Base-by-base conservation (phyloP, 1,284 basidiomycete species). In the Microbotryum violaceum region DNA sequence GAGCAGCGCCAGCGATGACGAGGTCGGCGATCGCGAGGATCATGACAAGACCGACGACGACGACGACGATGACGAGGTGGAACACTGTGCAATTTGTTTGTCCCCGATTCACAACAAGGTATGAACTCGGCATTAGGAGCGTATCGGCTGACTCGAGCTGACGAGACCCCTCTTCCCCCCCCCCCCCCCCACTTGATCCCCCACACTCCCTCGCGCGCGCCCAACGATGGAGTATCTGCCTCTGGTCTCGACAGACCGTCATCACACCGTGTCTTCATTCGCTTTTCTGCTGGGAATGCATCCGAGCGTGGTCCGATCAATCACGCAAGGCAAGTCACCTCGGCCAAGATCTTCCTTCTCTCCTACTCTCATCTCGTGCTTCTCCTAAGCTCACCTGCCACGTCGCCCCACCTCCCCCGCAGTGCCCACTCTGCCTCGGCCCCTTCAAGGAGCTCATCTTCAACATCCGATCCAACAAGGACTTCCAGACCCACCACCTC, bases 221-320 rank as follows among this genome's bases (percentile, higher is more conserved):
- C 31, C 9, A 31, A 10, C 31, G 1, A 27, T 27, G 27, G 27
- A 27, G 27, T 27, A 31, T 31, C 31, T 31, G 31, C 31, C 8
- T 31, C 31, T 31, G 31, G 27, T 27, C 27, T 6, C 14, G 23
- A 1, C 61, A 68, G 67, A 68, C 74, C 12, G 65, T 74, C 58
- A 63, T 75, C 20, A 70, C 62, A 18, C 64, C 58, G 0, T 75
- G 74, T 49, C 61, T 68, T 21, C 75, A 75, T 47, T 68, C 70
- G n/a, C 66, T 69, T 29, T 75, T 75, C 64, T 75, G 75, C 72
- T 75, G 62, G 61, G 54, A 51, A 12, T 75, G 75, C 61, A 74
- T 75, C 53, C 47, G 71, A 2, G 66, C 70, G 2, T 75, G 75
- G 75, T 61, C 64, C 2, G 61, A 64, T 23, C 72, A 73, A 59